These are phyloP conservation scores for Gynochthodes officinalis DNA, from an alignment of 257 asterid genomes.

Conservation along the genomic window DNA sequence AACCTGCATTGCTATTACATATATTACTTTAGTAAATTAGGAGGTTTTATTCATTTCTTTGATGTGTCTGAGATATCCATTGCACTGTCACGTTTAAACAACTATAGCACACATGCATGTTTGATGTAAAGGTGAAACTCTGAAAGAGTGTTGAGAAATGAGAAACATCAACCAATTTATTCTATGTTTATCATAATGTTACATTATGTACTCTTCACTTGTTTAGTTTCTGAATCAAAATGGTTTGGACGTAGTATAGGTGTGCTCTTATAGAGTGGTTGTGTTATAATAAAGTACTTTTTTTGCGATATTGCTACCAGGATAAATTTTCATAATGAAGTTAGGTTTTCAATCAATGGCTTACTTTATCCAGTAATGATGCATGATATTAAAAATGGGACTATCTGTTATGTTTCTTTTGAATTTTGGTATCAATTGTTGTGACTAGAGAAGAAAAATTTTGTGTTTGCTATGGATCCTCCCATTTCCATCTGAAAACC, in stretches of 20 bases:
- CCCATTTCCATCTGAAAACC: background rate
- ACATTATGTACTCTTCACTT: no score
- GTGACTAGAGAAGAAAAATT: background rate
- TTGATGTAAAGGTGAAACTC: background rate
- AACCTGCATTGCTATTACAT: background rate
- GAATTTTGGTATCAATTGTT: background rate
- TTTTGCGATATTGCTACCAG: background rate
- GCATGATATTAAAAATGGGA: background rate
- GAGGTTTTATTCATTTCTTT: background rate
- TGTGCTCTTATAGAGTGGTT: background rate
- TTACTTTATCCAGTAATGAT: background rate
- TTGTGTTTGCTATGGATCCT: background rate
- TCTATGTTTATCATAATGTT: background rate
- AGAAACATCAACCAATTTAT: background rate
- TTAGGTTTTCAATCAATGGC: background rate
- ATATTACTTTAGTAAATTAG: background rate
- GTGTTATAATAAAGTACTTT: background rate
- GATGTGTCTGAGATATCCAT: no score
- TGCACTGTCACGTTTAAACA: background rate
- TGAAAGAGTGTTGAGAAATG: background rate
- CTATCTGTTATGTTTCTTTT: background rate
- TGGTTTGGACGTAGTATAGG: background rate
- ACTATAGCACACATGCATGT: background rate
- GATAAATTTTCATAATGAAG: background rate
- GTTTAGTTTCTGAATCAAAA: background rate